Base-by-base conservation (phyloP, 208 protist genomes). In the Wallacemonas sp. region DNA sequence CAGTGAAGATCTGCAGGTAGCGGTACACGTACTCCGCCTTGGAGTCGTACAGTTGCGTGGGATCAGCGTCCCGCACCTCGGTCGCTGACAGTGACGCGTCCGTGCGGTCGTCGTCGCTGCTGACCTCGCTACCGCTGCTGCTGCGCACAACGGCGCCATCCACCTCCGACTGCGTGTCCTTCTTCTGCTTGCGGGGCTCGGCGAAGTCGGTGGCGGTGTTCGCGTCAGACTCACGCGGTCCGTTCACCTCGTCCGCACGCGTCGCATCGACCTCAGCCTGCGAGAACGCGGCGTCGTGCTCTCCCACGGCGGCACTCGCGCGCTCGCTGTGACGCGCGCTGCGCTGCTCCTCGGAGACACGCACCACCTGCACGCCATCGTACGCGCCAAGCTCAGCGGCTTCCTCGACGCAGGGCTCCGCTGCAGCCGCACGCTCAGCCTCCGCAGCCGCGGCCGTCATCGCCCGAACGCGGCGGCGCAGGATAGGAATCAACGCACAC, bases 1-100 rank as follows among this genome's bases (percentile, higher is more conserved):
- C 86, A 27, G 89, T 95, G 69, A 92, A 86, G 11, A 95, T 72
- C 68, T 93, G 86, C 9, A 95, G 79, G 62, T 90, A 91, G 58
- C 82, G 83, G 69, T 87, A 95, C 39, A 89, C 76, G 56, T 78
- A 79, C 76, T 94, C 88, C 24, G 74, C 77, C 0, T 77, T 68
- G 17, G 60, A 36, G 60, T 76, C 60, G 66, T 77, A 94, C 11
- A 86, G 60, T 58, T 86, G 68, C 49, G 88, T 84, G 4, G 77
- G 41, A 28, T 85, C 49, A 22, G 69, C 69, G 41, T 66, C 82
- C 34, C 69, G n/a, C n/a, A n/a, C n/a, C n/a, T n/a, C n/a, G n/a
- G n/a, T n/a, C n/a, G n/a, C n/a, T n/a, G n/a, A n/a, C n/a, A n/a
- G n/a, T n/a, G n/a, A n/a, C n/a, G n/a, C n/a, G n/a, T n/a, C n/a